These are phyloP conservation scores for Termitomyces sp. DNA, from an alignment of 768 basidiomycete species.

Conservation along the genomic window DNA sequence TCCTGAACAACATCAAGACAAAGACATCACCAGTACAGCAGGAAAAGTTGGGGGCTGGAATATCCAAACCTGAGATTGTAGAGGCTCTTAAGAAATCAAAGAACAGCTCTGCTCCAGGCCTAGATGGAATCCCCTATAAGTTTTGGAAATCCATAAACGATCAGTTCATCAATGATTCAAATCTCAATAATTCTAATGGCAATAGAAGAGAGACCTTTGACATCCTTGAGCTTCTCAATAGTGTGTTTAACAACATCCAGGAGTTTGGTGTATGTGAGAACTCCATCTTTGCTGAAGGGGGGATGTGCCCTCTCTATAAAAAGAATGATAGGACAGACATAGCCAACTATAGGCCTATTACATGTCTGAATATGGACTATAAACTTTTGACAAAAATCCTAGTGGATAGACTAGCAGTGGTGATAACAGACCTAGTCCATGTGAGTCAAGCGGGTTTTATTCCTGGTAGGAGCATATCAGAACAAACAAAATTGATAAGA, in stretches of 20 bases:
- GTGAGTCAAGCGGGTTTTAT: not conserved
- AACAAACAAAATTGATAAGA: not conserved
- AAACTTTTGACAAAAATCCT: constrained; percentile 1
- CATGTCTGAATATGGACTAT: constrained; percentile 29
- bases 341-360: too few species aligned
- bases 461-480: not conserved
- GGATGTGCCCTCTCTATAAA: too few species aligned
- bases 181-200: too few species aligned
- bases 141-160: too few species aligned
- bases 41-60: too few species aligned
- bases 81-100: not conserved
- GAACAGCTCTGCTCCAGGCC: not conserved
- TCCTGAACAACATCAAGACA: not conserved
- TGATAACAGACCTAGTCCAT: not conserved
- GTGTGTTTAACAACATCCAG: too few species aligned
- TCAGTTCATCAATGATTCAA: too few species aligned
- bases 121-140: not conserved
- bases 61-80: not conserved
- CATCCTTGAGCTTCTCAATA: too few species aligned
- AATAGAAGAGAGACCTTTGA: too few species aligned
- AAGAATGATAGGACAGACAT: too few species aligned
- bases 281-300: not conserved
- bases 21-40: not conserved
- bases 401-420: not conserved
- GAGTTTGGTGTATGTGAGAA: too few species aligned